Evolutionary conservation across 2,329 filamentous ascomycete genomes (phyloP), one percentile per base, ranked within the genome.

Genomic region (Sporothrix globosa): DNA sequence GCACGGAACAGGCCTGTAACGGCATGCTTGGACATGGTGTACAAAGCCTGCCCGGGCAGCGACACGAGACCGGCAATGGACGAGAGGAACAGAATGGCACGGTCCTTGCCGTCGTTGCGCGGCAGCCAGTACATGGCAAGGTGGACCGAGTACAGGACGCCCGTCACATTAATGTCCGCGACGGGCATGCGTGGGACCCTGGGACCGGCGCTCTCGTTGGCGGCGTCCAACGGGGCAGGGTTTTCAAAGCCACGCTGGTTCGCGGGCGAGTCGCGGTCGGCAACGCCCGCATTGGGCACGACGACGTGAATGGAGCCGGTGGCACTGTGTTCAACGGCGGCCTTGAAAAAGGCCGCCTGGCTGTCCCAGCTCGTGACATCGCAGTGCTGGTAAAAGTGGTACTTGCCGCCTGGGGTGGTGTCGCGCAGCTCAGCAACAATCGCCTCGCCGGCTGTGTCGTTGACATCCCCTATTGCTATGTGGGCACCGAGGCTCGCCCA

Each of bases 271-370:
- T 77, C 67, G 44, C 77, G 75, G 52, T 83, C 82, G 58, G 82
- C 81, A 73, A 91, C 85, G 67, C 89, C 90, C 0, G 89, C 89
- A 76, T 90, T 91, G 73, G 88, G 87, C 58, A 91, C 87, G 7
- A 90, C 88, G 19, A 83, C 81, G 77, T 91, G 87, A 72, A 91
- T 84, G 21, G 83, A 83, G 17, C 84, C 83, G 67, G 84, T 81
- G 1, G 82, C 81, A 72, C 86, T 88, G 69, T 86, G 79, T 69
- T 81, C 81, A 53, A 83, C 80, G 2, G 88, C 87, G 56, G 83
- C 80, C 66, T 86, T 85, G 81, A 91, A 92, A 67, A 91, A 82
- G 34, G 82, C 80, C 53, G 86, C 86, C 76, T 91, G 89, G 5
- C 84, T 86, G 60, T 86, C 81, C 87, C 88, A 92, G 75, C 85